A percentile compares a stretch with the other conserved stretches of the same genome.
Conservation (phyloP, 2,329 filamentous ascomycete species). For the Stagonosporopsis tanaceti region DNA sequence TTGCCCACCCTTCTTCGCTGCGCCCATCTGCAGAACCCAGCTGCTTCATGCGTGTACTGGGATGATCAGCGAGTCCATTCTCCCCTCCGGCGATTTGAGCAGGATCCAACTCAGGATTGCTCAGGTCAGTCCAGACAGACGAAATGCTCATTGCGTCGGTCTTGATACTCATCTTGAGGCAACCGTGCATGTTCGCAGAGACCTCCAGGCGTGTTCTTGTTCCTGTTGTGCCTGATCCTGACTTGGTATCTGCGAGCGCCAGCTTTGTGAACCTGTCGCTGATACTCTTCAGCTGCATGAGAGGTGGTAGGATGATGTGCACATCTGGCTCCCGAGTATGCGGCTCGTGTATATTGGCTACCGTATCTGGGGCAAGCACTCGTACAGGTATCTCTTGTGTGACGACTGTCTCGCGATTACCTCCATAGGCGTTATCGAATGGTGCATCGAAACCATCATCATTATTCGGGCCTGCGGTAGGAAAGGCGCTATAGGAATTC, state of each 20-base stretch:
- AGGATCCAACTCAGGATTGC: slow-evolving; percentile 87
- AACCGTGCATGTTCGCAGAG: slow-evolving; percentile 93
- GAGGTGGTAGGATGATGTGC: slow-evolving; percentile 86
- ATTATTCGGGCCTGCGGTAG: slow-evolving; percentile 34
- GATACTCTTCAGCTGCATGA: slow-evolving; percentile 90
- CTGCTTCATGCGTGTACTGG: slow-evolving; percentile 77
- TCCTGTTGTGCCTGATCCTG: slow-evolving; percentile 45
- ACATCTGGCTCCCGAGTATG: slow-evolving; percentile 90
- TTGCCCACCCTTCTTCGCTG: slow-evolving; percentile 85
- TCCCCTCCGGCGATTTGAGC: slow-evolving; percentile 72
- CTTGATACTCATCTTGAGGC: slow-evolving; percentile 77
- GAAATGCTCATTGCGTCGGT: slow-evolving; percentile 87
- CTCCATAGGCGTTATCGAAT: slow-evolving; percentile 45
- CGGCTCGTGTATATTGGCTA: slow-evolving; percentile 95
- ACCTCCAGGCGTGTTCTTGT: slow-evolving; percentile 73
- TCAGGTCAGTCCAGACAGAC: slow-evolving; percentile 83
- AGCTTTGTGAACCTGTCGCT: slow-evolving; percentile 95
- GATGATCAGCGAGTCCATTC: slow-evolving; percentile 75
- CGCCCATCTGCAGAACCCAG: slow-evolving; percentile 64
- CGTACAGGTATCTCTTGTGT: slow-evolving; percentile 97
- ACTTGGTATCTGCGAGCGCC: slow-evolving; percentile 52
- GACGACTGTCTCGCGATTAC: slow-evolving; percentile 86
- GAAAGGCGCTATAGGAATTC: slow-evolving; percentile 53
- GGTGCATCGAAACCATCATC: slow-evolving; percentile 38
- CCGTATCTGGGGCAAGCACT: slow-evolving; percentile 80